Base-by-base conservation (phyloP, 129 eudicot genomes). In the Sambucus nigra region DNA sequence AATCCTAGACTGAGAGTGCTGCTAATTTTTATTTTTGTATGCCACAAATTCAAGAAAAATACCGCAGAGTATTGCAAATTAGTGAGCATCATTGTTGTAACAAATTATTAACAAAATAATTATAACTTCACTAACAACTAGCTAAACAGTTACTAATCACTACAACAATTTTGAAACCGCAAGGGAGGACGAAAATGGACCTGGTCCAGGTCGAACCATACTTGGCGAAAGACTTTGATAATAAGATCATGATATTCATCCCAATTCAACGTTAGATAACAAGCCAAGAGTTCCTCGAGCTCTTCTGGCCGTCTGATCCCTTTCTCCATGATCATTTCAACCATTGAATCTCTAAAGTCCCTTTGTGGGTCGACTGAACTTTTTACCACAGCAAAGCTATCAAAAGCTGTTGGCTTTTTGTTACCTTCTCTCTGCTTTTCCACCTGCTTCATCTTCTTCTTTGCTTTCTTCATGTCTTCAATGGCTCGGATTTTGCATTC, bases 311-410 rank as follows among this genome's bases (percentile, higher is more conserved):
- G 47, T 52, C 38, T 56, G 23, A 88, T 77, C 25, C 80, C 77
- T 14, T 78, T 75, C 72, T 72, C 80, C 23, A 50, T 64, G 57
- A 88, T 88, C 97, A 83, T 83, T 65, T 83, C 91, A 3, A 76
- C 49, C 96, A 88, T 88, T 2, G 96, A 88, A 23, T 80, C 75
- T 56, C 77, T 70, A 22, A 88, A 88, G 35, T 88, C 96, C 51
- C 24, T 21, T 2, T 62, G 68, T 5, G 96, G 97, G 25, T 88
- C 76, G 25, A 32, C 35, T 22, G 97, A 80, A n/a, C 74, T 75
- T 68, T 83, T 88, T 3, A 70, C 74, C 9, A 88, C 65, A 0
- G 97, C 97, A 51, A 72, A 77, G 72, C 91, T 75, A 31, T 77
- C 82, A 19, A 75, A 65, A 7, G 40, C 55, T 10, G 60, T 54